Evolutionary conservation across 495 filamentous ascomycete genomes (phyloP), one percentile per base, ranked within the genome.

Genomic region (Penicillium goetzii): DNA sequence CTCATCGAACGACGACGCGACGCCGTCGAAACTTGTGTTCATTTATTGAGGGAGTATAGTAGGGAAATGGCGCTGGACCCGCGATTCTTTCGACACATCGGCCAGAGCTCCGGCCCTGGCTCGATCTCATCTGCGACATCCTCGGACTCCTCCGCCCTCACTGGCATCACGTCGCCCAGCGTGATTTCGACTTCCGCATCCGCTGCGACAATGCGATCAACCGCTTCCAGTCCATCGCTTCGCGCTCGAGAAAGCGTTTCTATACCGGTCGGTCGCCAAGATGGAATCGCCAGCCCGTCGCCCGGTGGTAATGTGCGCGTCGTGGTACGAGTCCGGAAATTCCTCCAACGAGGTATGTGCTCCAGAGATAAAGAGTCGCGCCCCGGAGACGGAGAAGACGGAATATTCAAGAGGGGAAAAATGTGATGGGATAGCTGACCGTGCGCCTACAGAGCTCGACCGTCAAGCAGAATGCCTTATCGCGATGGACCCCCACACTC

Each of bases 291-390:
- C 5, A 80, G 76, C 54, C 76, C 76, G 12, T 66, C 76, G 19
- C 73, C 78, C 1, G 92, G 88, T 38, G 93, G 92, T 15, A 97
- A 98, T 81, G 94, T 99, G 56, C 87, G 90, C 73, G 95, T 99
- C 21, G 95, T 97, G 15, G 95, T 99, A 68, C 82, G 95, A 65
- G 93, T 97, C 58, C 83, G 95, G 65, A 93, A 88, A 23, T 98
- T 97, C 76, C 77, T 99, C 43, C 89, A 87, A 17, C 79, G 95
- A 89, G 94, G 94, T 97, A 83, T 56, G 82, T 71, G 36, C n/a
- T 21, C n/a, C 9, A n/a, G 3, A 32, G 36, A 28, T n/a, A n/a
- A 12, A 25, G 36, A 11, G 30, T 41, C 15, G 21, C 33, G 28
- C 17, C 7, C 11, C 3, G 10, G 23, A 15, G 21, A 53, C 0